Evolutionary conservation across 2,329 filamentous ascomycete genomes (phyloP).

Genomic region (Fonsecaea pedrosoi): DNA sequence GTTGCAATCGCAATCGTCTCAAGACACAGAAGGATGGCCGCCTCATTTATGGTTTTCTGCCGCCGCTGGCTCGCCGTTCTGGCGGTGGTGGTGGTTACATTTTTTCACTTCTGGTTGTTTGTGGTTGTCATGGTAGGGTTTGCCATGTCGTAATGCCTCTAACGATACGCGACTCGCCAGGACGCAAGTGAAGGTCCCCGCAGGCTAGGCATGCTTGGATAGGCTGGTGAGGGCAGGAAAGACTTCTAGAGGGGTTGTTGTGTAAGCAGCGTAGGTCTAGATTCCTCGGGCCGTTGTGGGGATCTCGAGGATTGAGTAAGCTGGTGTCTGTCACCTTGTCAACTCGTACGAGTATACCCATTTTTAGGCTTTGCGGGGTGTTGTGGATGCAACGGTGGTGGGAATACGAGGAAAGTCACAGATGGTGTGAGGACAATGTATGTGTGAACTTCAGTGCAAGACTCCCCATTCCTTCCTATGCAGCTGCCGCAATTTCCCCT

Average conservation of each 20-base stretch:
- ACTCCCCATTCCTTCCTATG: not conserved
- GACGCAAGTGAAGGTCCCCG: not conserved
- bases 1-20: not conserved
- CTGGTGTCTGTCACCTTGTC: not conserved
- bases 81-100: not conserved
- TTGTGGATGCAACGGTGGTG: not conserved
- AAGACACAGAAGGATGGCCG: not conserved
- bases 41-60: not conserved
- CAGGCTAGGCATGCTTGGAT: not conserved
- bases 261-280: slow-evolving; percentile 12
- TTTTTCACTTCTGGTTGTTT: not conserved
- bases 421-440: not conserved
- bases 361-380: not conserved
- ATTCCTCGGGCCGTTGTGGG: not conserved
- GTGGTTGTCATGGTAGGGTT: not conserved
- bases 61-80: not conserved
- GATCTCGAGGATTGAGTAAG: not conserved
- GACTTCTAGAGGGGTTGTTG: not conserved
- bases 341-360: not conserved
- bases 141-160: not conserved
- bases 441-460: not conserved
- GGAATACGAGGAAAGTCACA: not conserved
- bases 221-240: not conserved
- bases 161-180: not conserved
- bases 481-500: not conserved